Evolutionary conservation across 1,284 basidiomycete genomes (phyloP).

Genomic region (Trichosporon asahii): DNA sequence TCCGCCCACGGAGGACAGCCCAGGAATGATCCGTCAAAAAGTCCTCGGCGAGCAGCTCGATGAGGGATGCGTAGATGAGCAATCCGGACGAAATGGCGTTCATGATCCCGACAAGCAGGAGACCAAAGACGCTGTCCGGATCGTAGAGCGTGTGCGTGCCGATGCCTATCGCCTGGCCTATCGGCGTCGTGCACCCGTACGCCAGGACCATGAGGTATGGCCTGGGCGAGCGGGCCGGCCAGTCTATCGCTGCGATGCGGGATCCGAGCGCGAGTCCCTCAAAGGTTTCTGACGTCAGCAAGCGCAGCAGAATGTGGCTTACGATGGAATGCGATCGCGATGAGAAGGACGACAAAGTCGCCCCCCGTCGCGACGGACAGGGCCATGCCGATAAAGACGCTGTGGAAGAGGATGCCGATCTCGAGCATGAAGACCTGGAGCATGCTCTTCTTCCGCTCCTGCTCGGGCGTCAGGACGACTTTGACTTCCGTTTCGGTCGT

Average conservation of each 20-base stretch:
- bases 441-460: conserved; percentile 10
- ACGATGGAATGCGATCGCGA: conserved; percentile 59
- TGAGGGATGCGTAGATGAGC: conserved; percentile 31
- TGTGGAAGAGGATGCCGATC: conserved; percentile 36
- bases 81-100: conserved; percentile 35
- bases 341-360: conserved; percentile 53
- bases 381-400: conserved; percentile 30
- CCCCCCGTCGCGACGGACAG: conserved; percentile 45
- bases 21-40: conserved; percentile 31
- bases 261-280: conserved; percentile 36
- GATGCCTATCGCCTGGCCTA: conserved; percentile 27
- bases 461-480: conserved; percentile 1
- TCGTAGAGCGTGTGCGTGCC: conserved; percentile 15
- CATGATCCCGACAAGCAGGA: conserved; percentile 25
- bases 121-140: background rate
- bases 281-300: conserved; percentile 25
- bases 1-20: background rate
- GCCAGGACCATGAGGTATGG: conserved; percentile 16
- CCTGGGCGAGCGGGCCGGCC: conserved; percentile 14
- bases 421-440: conserved; percentile 39
- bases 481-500: background rate
- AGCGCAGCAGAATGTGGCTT: conserved; percentile 20
- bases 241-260: conserved; percentile 27
- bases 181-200: conserved; percentile 18
- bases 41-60: conserved; percentile 43